phyloP scores from a whole-genome alignment of 345 rosid species.

The Heritiera fomes region DNA sequence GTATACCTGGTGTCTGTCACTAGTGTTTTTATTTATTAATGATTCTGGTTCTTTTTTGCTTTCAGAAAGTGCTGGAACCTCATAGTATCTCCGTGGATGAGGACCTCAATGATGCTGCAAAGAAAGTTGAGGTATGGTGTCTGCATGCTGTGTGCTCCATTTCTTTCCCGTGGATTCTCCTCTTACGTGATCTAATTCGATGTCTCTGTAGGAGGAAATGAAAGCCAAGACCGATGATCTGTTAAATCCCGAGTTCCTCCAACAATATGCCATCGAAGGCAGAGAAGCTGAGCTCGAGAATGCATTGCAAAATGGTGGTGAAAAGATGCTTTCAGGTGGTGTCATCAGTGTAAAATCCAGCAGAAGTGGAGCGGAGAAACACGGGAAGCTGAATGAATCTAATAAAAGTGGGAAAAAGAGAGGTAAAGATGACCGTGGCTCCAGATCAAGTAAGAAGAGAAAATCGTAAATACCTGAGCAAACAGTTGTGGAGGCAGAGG shows the following conservation, averaged over 20 bases:
- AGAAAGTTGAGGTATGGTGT: conserved; percentile 68
- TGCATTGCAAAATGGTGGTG: conserved; percentile 58
- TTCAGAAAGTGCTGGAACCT: conserved; percentile 73
- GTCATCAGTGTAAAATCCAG: conserved; percentile 65
- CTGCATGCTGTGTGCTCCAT: neutral
- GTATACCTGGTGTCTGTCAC: neutral
- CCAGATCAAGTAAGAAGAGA: conserved; percentile 59
- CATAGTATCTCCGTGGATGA: conserved; percentile 80
- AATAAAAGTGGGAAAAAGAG: conserved; percentile 54
- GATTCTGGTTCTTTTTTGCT: neutral
- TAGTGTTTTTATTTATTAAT: neutral
- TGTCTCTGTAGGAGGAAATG: conserved; percentile 60
- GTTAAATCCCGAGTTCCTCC: conserved; percentile 64
- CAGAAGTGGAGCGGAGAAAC: conserved; percentile 39
- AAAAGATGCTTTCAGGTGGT: conserved; percentile 59
- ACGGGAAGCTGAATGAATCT: conserved; percentile 43
- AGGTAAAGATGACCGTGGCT: conserved; percentile 43
- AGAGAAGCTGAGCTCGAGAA: conserved; percentile 63
- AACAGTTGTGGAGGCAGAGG: neutral
- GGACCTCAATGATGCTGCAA: conserved; percentile 83
- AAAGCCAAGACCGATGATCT: conserved; percentile 52
- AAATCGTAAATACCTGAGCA: conserved; percentile 31
- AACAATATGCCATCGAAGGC: conserved; percentile 62
- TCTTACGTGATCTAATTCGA: neutral
- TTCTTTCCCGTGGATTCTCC: neutral